phyloP scores from a whole-genome alignment of 2,329 filamentous ascomycete genomes.

The Pseudogymnoascus sp. region DNA sequence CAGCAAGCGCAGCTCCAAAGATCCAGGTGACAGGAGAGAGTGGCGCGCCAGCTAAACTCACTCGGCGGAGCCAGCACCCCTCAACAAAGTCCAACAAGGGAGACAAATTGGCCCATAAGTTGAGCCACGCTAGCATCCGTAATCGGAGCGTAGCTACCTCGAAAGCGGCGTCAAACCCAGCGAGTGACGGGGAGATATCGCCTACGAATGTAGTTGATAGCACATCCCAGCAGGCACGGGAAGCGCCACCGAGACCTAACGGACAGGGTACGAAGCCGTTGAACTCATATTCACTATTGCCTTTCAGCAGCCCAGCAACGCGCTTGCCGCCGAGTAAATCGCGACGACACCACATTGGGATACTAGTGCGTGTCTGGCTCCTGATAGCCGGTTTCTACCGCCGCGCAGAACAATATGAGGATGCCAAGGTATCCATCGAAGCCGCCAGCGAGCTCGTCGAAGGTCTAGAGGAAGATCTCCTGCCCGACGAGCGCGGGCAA shows the following conservation, averaged over 20 bases:
- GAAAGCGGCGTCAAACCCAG: not conserved
- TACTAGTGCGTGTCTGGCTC: slow-evolving; percentile 78
- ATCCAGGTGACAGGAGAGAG: slow-evolving; percentile 72
- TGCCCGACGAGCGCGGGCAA: slow-evolving; percentile 55
- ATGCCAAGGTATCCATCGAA: slow-evolving; percentile 69
- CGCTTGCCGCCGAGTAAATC: slow-evolving; percentile 49
- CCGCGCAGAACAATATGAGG: slow-evolving; percentile 70
- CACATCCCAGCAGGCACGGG: not conserved
- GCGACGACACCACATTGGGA: slow-evolving; percentile 42
- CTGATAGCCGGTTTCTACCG: slow-evolving; percentile 85
- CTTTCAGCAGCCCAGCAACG: slow-evolving; percentile 19
- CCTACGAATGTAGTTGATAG: not conserved
- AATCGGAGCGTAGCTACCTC: slow-evolving; percentile 43
- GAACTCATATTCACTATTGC: not conserved
- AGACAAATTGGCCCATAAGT: slow-evolving; percentile 34
- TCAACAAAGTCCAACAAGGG: slow-evolving; percentile 32
- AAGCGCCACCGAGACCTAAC: not conserved
- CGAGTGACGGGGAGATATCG: not conserved
- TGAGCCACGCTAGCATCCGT: slow-evolving; percentile 39
- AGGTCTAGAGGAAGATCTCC: slow-evolving; percentile 60
- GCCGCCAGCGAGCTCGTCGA: slow-evolving; percentile 76
- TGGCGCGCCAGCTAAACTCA: slow-evolving; percentile 34
- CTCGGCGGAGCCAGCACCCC: slow-evolving; percentile 28
- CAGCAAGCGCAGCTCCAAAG: slow-evolving; percentile 41
- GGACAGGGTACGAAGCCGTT: not conserved